A percentile compares a stretch with the other conserved stretches of the same genome.
These are phyloP conservation scores for Magnusiomyces ingens DNA, from an alignment of 1,139 yeast species.

Conservation along the genomic window DNA sequence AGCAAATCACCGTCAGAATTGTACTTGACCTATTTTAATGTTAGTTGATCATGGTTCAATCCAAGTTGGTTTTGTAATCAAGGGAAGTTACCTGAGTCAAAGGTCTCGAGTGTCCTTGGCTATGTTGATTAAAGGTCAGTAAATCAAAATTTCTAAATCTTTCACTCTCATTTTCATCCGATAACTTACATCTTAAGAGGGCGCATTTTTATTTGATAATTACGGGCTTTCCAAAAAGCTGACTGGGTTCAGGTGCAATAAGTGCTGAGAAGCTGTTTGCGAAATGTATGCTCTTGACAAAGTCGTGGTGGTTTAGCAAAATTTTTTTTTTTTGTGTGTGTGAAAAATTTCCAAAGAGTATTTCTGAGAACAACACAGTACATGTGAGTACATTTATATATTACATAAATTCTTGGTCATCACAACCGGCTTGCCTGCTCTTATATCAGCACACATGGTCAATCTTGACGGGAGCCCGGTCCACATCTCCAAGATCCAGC, in stretches of 20 bases:
- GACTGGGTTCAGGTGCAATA: neutral
- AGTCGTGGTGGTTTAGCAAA: neutral
- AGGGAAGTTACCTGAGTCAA: conserved; percentile 1
- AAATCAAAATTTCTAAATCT: too few relatives aligned
- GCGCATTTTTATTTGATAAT: neutral
- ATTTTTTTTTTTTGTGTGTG: neutral
- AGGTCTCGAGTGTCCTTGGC: conserved; percentile 7
- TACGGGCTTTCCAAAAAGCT: neutral
- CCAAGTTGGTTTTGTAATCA: neutral
- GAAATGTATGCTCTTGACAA: neutral
- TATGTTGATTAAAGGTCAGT: neutral
- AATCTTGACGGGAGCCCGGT: conserved; percentile 42
- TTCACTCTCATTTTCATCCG: too few relatives aligned
- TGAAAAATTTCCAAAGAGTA: neutral
- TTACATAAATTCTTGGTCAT: neutral
- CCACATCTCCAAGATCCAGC: conserved; percentile 59
- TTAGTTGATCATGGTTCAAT: neutral
- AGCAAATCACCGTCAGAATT: conserved; percentile 93
- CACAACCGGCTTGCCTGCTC: neutral
- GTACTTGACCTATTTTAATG: conserved; percentile 71
- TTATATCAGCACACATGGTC: conserved; percentile 54
- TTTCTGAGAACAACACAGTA: too few relatives aligned
- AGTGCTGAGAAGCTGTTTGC: neutral
- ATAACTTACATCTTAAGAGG: conserved; percentile 4
- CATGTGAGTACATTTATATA: neutral